A percentile compares a stretch with the other conserved stretches of the same genome.
phyloP scores from a whole-genome alignment of 495 filamentous ascomycete genomes.

The Xylaria grammica region DNA sequence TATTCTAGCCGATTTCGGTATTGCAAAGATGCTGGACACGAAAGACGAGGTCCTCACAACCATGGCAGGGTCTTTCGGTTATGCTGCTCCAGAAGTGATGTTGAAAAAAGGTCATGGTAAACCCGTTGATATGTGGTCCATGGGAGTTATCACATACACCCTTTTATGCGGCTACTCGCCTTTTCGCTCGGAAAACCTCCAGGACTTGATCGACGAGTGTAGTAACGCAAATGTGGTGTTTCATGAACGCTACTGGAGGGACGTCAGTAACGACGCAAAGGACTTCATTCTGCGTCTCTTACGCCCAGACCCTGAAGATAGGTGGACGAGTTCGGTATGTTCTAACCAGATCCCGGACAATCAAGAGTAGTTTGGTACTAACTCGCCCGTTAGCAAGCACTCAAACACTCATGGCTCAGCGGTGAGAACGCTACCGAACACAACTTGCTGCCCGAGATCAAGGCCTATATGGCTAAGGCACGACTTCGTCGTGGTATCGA shows the following conservation, averaged over 20 bases:
- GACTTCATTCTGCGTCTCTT: constrained; percentile 87
- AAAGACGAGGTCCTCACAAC: constrained; percentile 91
- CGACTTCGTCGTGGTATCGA: constrained; percentile 94
- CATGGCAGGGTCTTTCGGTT: constrained; percentile 98
- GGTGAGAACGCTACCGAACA: constrained; percentile 90
- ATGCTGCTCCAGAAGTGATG: constrained; percentile 98
- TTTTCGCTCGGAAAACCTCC: constrained; percentile 91
- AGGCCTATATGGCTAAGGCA: constrained; percentile 88
- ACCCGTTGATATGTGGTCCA: constrained; percentile 99
- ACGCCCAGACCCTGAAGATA: constrained; percentile 75
- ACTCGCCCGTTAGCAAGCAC: constrained; percentile 62
- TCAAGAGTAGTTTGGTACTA: constrained; percentile 14
- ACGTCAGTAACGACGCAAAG: constrained; percentile 95
- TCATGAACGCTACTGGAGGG: constrained; percentile 98
- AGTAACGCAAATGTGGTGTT: constrained; percentile 88
- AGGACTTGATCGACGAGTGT: constrained; percentile 95
- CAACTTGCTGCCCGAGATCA: constrained; percentile 96
- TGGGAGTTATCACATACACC: constrained; percentile 98
- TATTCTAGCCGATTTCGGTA: constrained; percentile 96
- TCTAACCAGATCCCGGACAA: neutral
- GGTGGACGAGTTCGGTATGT: constrained; percentile 77
- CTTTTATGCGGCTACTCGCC: constrained; percentile 99
- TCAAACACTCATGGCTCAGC: constrained; percentile 88
- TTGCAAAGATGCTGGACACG: constrained; percentile 95
- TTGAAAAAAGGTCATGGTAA: constrained; percentile 96